Evolutionary conservation across 768 basidiomycete species (phyloP).

Genomic region (Coprinopsis strossmayeri): DNA sequence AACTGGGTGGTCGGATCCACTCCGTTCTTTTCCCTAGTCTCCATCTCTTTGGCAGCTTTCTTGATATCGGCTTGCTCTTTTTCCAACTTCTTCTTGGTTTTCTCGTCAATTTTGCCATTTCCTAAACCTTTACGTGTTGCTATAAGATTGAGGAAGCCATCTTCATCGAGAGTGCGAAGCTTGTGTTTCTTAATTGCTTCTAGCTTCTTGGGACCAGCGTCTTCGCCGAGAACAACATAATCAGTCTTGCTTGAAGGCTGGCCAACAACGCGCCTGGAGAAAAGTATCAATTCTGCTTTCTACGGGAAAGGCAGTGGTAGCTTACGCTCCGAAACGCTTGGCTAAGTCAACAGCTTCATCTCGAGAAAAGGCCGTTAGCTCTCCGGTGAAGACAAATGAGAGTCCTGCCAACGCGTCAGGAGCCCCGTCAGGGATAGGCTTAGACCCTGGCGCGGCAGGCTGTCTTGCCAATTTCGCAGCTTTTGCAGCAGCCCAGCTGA

Average conservation of each 20-base stretch:
- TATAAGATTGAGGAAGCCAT: constrained; percentile 81
- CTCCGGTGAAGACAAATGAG: constrained; percentile 94
- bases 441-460: constrained; percentile 47
- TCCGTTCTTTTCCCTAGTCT: constrained; percentile 54
- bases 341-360: constrained; percentile 85
- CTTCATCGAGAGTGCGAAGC: constrained; percentile 74
- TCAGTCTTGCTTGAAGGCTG: constrained; percentile 88
- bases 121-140: constrained; percentile 56
- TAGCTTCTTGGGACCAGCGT: constrained; percentile 88
- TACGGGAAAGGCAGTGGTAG: constrained; percentile 8
- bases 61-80: constrained; percentile 76
- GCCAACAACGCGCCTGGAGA: constrained; percentile 67
- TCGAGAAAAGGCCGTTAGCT: constrained; percentile 77
- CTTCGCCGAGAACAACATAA: constrained; percentile 82
- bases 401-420: constrained; percentile 77
- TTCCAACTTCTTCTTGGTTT: constrained; percentile 72
- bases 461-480: constrained; percentile 47
- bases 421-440: constrained; percentile 65
- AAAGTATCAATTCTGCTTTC: not conserved
- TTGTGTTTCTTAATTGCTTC: constrained; percentile 77
- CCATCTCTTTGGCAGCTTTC: constrained; percentile 71
- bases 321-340: constrained; percentile 90
- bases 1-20: constrained; percentile 57
- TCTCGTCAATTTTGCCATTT: constrained; percentile 57
- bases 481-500: constrained; percentile 39